Base-by-base conservation (phyloP, 495 filamentous ascomycete species). In the Talaromyces proteolyticus region DNA sequence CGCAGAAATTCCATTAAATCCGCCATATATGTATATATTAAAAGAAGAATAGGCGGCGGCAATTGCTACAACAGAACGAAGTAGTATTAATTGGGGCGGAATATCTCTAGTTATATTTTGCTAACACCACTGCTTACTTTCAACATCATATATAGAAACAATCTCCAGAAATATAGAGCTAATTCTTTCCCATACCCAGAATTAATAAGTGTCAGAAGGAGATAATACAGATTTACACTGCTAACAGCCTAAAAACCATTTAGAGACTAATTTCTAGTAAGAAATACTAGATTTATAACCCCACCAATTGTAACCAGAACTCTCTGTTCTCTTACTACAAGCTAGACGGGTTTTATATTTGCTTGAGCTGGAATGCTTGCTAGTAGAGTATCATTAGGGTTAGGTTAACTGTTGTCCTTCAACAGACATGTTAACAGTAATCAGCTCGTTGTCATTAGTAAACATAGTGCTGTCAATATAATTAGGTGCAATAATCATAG, bases 1-100 rank as follows among this genome's bases (percentile, higher is more conserved):
- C 1, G 54, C 24, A 10, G 70, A 38, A 14, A 80, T 42, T 0
- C 80, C 82, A 43, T 81, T 62, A 50, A 79, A 85, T 3, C 86
- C 86, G 17, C 86, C 86, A 53, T 90, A 90, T 52, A 84, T 84
- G 59, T 89, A 90, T 48, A 90, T 86, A 55, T 87, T 84, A 59
- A 80, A 78, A 12, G 79, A 82, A 5, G 79, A 82, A 3, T 56
- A 60, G 54, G 89, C 86, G 24, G 66, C 51, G 1, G 86, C 82
- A 16, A 74, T 63, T 0, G 80, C 85, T 25, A 84, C 68, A 1
- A 87, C 79, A 19, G 84, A 81, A 60, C 86, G 88, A 25, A 86
- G 85, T 52, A 78, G 68, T 1, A 83, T 75, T 12, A 75, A 57
- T 50, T 72, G 57, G 0, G 68, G 64, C 3, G 84, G 86, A 6